Evolutionary conservation across 331 rosid genomes (phyloP).

Genomic region (Stylosanthes scabra): DNA sequence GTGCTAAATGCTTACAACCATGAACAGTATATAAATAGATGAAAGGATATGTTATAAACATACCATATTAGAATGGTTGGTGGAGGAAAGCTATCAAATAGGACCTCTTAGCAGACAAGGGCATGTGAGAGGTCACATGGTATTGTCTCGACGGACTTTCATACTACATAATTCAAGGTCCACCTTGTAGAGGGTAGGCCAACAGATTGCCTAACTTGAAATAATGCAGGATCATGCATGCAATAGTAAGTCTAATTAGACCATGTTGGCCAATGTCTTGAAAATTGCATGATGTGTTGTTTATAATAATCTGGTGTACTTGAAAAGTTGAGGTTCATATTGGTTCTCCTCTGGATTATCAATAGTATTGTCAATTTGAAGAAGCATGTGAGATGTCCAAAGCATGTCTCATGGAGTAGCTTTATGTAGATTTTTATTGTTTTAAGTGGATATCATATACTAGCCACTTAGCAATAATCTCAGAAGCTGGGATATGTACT

Average conservation of each 20-base stretch:
- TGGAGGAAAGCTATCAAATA: not conserved
- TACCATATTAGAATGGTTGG: slow-evolving; percentile 21
- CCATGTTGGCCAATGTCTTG: not conserved
- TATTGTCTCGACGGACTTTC: slow-evolving; percentile 32
- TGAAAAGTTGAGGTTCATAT: slow-evolving; percentile 24
- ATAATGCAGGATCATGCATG: not conserved
- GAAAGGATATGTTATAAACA: slow-evolving; percentile 14
- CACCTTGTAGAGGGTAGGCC: not conserved
- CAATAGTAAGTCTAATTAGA: slow-evolving; percentile 5
- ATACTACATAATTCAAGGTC: not conserved
- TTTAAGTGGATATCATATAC: too few species aligned
- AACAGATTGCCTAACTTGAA: not conserved
- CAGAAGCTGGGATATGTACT: too few species aligned
- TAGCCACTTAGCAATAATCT: too few species aligned
- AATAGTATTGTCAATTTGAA: not conserved
- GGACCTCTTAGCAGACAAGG: slow-evolving; percentile 33
- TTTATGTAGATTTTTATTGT: too few species aligned
- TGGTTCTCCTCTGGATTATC: slow-evolving; percentile 16
- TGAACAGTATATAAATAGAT: slow-evolving; percentile 42
- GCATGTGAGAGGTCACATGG: slow-evolving; percentile 18
- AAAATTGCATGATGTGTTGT: not conserved
- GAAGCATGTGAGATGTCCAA: slow-evolving; percentile 36
- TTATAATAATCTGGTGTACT: not conserved
- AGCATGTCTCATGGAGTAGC: slow-evolving; percentile 8
- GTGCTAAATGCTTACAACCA: slow-evolving; percentile 16